Percentiles rank a stretch among this genome's conserved stretches.
Conservation (phyloP, 78 protist species). For the Guillardia theta region DNA sequence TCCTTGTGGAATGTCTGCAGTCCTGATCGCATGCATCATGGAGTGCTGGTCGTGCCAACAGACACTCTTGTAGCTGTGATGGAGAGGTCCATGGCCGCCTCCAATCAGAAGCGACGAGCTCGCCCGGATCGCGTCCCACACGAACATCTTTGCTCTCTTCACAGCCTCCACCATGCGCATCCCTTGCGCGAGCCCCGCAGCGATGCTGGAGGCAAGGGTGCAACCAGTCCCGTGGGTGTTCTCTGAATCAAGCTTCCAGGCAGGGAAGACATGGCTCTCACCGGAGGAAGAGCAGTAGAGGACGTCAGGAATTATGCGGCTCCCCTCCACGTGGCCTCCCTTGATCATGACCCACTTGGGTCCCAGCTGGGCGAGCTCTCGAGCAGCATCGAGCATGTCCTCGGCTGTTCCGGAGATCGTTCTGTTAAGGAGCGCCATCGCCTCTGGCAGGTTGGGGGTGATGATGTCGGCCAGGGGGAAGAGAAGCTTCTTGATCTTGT, state of each 20-base stretch:
- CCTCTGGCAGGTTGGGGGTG: constrained; percentile 56
- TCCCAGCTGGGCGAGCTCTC: neutral
- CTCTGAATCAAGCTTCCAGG: neutral
- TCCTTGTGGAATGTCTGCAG: no score
- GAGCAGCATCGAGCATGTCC: neutral
- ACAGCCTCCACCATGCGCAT: neutral
- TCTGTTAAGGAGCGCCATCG: neutral
- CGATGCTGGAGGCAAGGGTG: constrained; percentile 43
- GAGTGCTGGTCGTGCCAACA: neutral
- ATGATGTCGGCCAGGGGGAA: constrained; percentile 5
- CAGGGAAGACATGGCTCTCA: neutral
- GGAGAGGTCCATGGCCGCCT: neutral
- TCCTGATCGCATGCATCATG: no score
- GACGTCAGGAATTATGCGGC: neutral
- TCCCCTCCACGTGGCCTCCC: neutral
- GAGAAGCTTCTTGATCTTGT: neutral
- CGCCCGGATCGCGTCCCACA: neutral
- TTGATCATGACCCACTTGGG: neutral
- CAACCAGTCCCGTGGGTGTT: constrained; percentile 54
- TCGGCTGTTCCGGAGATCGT: neutral
- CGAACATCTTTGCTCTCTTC: neutral
- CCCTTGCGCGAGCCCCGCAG: constrained; percentile 16
- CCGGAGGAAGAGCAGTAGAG: neutral
- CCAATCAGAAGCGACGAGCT: neutral
- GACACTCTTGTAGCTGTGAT: neutral